Percentiles rank a stretch among this genome's conserved stretches.
These are phyloP conservation scores for Blastomyces gilchristii DNA, from an alignment of 2,329 filamentous ascomycete species.

Conservation along the genomic window DNA sequence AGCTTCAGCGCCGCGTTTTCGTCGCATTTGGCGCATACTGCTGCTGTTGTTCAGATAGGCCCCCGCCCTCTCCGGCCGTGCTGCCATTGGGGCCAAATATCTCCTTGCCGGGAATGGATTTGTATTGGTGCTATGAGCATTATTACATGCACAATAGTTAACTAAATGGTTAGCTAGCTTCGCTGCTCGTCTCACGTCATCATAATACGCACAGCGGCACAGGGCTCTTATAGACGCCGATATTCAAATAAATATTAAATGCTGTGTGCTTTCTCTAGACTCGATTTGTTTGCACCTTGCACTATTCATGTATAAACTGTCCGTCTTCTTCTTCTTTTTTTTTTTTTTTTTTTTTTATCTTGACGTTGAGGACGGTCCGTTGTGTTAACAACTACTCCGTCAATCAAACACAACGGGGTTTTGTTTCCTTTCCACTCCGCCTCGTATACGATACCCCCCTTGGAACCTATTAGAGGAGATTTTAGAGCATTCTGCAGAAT, in stretches of 20 bases:
- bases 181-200: not conserved
- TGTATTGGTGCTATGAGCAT: too few species aligned
- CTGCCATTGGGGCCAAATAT: not conserved
- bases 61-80: not conserved
- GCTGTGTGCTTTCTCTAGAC: not conserved
- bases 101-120: too few species aligned
- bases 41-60: not conserved
- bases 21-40: not conserved
- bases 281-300: not conserved
- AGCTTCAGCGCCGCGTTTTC: not conserved
- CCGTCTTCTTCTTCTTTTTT: not conserved
- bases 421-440: too few species aligned
- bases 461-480: too few species aligned
- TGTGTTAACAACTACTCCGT: not conserved
- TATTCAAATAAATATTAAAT: not conserved
- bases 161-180: too few species aligned
- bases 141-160: too few species aligned
- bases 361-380: not conserved
- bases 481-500: not conserved
- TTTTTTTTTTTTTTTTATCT: not conserved
- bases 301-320: not conserved
- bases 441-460: too few species aligned
- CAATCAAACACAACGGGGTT: too few species aligned
- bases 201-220: not conserved
- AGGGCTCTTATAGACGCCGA: not conserved